Evolutionary conservation across 352 stramenopile genomes (phyloP).

Genomic region (Peronospora belbahrii): DNA sequence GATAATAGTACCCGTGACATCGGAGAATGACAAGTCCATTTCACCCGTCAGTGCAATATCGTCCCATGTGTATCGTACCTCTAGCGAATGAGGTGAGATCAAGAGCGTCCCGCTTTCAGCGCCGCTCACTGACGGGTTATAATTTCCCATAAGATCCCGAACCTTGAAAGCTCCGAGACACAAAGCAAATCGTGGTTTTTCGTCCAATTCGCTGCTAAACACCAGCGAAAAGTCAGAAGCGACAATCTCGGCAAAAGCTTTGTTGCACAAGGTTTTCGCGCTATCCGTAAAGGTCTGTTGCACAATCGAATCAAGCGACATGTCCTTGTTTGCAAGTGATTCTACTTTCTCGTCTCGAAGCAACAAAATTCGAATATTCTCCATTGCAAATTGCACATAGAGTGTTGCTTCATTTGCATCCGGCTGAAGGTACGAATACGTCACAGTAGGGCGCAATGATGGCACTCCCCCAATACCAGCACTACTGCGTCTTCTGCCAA

Average conservation of each 20-base stretch:
- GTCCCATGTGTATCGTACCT: conserved; percentile 60
- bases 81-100: conserved; percentile 31
- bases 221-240: conserved; percentile 29
- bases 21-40: conserved; percentile 40
- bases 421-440: conserved; percentile 60
- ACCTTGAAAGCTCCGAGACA: conserved; percentile 32
- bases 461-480: conserved; percentile 7
- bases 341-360: conserved; percentile 20
- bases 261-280: neutral
- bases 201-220: conserved; percentile 34
- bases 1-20: conserved; percentile 48
- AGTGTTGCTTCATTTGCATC: conserved; percentile 69
- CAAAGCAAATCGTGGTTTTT: conserved; percentile 36
- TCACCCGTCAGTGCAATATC: conserved; percentile 31
- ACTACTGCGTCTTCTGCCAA: conserved; percentile 8
- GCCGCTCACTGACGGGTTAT: conserved; percentile 7
- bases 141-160: conserved; percentile 28
- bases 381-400: conserved; percentile 51
- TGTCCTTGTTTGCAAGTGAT: neutral
- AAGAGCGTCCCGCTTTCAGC: conserved; percentile 26
- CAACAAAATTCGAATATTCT: conserved; percentile 40
- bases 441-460: conserved; percentile 51
- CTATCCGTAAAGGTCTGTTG: conserved; percentile 3
- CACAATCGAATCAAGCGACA: conserved; percentile 7
- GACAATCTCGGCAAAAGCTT: conserved; percentile 24